Evolutionary conservation across 208 protist species (phyloP).

Genomic region (Trypanosoma platydactyli): DNA sequence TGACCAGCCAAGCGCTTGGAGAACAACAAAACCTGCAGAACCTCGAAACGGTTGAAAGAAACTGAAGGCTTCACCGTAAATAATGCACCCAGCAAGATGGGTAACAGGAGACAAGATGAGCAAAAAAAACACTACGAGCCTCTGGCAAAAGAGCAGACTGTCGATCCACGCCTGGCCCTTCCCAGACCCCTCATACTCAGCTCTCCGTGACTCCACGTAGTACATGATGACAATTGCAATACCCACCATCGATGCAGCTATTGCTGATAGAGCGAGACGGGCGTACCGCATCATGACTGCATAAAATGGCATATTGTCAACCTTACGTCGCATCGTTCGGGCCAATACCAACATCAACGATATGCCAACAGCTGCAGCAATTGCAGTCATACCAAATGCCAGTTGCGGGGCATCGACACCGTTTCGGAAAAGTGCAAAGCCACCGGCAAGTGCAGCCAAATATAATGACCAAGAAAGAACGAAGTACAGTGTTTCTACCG

Average conservation of each 20-base stretch:
- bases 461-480: constrained; percentile 39
- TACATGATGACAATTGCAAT: constrained; percentile 21
- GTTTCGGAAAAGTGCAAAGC: constrained; percentile 27
- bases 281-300: constrained; percentile 41
- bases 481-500: constrained; percentile 44
- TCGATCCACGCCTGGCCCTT: constrained; percentile 14
- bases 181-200: background rate
- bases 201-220: background rate
- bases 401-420: constrained; percentile 19
- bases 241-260: constrained; percentile 25
- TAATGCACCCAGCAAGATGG: constrained; percentile 38
- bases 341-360: constrained; percentile 51
- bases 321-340: constrained; percentile 42
- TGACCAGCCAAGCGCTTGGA: constrained; percentile 60
- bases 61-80: constrained; percentile 51
- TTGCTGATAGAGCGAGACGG: constrained; percentile 32
- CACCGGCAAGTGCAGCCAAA: constrained; percentile 24
- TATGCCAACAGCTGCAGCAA: constrained; percentile 24
- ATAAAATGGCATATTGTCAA: constrained; percentile 4
- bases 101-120: constrained; percentile 37
- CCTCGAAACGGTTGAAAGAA: constrained; percentile 38
- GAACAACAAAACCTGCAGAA: constrained; percentile 36
- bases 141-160: constrained; percentile 23
- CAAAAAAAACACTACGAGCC: constrained; percentile 27
- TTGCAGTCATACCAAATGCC: constrained; percentile 16